Evolutionary conservation across 345 rosid genomes (phyloP).

Genomic region (Bruguiera sexangula): DNA sequence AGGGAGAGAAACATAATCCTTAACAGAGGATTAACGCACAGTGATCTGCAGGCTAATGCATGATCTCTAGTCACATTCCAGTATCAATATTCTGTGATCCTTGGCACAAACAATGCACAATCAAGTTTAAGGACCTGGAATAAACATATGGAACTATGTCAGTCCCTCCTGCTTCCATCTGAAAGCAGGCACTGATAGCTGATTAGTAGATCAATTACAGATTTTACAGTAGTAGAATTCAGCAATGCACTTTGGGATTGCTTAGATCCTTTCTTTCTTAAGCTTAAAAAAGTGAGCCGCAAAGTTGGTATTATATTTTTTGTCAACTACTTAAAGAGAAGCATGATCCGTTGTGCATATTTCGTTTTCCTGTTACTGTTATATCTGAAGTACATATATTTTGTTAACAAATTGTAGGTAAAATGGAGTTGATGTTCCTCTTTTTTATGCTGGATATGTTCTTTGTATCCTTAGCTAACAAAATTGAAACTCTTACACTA

Average conservation of each 20-base stretch:
- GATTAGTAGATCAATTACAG: background rate
- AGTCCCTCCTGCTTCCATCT: background rate
- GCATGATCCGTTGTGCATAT: no score
- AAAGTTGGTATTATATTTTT: background rate
- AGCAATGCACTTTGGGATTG: no score
- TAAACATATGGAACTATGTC: background rate
- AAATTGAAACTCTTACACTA: slow-evolving; percentile 16
- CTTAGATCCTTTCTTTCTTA: background rate
- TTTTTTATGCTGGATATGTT: slow-evolving; percentile 3
- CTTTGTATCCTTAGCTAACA: slow-evolving; percentile 4
- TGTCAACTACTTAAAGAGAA: no score
- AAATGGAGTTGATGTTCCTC: background rate
- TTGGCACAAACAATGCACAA: background rate
- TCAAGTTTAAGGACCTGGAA: background rate
- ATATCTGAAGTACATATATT: no score
- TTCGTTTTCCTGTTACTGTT: no score
- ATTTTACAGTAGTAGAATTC: no score
- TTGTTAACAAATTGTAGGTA: no score
- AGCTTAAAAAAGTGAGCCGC: background rate
- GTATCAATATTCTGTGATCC: no score
- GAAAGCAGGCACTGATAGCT: background rate
- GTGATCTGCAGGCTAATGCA: background rate
- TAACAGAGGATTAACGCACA: no score
- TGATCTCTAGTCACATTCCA: background rate
- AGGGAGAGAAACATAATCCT: background rate